phyloP scores from a whole-genome alignment of 768 basidiomycete species.

The Rhizopogon vulgaris region DNA sequence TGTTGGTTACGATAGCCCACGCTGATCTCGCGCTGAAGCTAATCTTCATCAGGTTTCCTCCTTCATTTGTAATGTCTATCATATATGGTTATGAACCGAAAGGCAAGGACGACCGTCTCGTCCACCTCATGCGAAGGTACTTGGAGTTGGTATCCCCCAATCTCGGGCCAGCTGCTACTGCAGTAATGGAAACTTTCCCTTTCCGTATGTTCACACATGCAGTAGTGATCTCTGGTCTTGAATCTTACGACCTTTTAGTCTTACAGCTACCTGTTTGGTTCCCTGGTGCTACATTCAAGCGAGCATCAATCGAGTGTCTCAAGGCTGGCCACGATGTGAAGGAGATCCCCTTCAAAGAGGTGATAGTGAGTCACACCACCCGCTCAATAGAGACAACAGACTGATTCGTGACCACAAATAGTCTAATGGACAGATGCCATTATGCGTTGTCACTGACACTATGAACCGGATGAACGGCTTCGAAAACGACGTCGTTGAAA shows the following conservation, averaged over 20 bases:
- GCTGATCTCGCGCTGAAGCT: not conserved
- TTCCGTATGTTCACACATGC: too few species aligned
- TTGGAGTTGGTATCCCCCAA: too few species aligned
- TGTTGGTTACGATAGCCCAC: not conserved
- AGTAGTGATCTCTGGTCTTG: too few species aligned
- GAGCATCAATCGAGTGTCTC: slow-evolving; percentile 17
- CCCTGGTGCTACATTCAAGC: slow-evolving; percentile 30
- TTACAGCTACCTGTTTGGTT: slow-evolving; percentile 23
- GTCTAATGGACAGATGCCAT: too few species aligned
- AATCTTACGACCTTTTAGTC: not conserved
- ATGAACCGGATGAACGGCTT: too few species aligned
- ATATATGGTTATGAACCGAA: not conserved
- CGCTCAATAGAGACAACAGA: too few species aligned
- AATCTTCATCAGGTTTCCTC: not conserved
- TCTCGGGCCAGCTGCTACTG: too few species aligned
- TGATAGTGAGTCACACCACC: slow-evolving; percentile 15
- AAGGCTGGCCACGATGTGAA: slow-evolving; percentile 13
- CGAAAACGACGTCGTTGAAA: too few species aligned
- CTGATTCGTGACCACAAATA: too few species aligned
- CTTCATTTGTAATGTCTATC: not conserved
- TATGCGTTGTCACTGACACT: too few species aligned
- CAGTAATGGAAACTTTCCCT: too few species aligned
- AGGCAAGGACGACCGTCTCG: not conserved
- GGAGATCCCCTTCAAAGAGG: slow-evolving; percentile 25
- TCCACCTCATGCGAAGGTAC: not conserved